phyloP scores from a whole-genome alignment of 495 filamentous ascomycete species.

The Pseudotulostoma volvatum region DNA sequence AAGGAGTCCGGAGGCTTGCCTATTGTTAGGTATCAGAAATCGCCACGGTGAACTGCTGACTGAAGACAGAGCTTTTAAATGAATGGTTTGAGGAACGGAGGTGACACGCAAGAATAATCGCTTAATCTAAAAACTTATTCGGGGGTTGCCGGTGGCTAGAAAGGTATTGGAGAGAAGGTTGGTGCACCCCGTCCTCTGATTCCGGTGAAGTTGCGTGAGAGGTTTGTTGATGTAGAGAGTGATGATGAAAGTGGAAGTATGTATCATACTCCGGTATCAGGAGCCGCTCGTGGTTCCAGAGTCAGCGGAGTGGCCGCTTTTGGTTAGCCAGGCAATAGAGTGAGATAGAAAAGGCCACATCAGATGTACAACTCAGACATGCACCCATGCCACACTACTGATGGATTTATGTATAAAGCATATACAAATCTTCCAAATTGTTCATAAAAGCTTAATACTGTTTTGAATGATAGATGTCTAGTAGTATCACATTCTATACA shows the following conservation, averaged over 20 bases:
- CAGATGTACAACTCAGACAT: no score
- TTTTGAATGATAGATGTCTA: no score
- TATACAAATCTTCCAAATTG: no score
- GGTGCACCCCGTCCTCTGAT: background rate
- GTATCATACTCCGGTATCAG: constrained; percentile 10
- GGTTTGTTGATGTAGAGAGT: constrained; percentile 8
- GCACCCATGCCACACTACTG: no score
- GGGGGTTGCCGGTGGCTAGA: constrained; percentile 13
- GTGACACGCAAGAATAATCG: background rate
- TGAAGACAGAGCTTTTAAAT: constrained; percentile 18
- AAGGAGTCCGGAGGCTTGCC: constrained; percentile 24
- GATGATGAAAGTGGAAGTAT: constrained; percentile 9
- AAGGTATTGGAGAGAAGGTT: constrained; percentile 5
- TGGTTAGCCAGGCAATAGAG: no score
- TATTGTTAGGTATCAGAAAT: constrained; percentile 33
- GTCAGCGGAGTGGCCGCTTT: constrained; percentile 4
- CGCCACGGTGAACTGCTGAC: constrained; percentile 34
- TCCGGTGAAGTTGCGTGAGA: background rate
- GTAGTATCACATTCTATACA: no score
- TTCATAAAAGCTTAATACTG: no score
- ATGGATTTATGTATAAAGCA: no score
- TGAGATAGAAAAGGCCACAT: no score
- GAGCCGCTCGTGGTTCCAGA: constrained; percentile 13
- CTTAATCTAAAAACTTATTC: constrained; percentile 3
- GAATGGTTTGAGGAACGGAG: constrained; percentile 21